A percentile compares a stretch with the other conserved stretches of the same genome.
Conservation (phyloP, 306 rosid genomes). For the Biancaea sappan region DNA sequence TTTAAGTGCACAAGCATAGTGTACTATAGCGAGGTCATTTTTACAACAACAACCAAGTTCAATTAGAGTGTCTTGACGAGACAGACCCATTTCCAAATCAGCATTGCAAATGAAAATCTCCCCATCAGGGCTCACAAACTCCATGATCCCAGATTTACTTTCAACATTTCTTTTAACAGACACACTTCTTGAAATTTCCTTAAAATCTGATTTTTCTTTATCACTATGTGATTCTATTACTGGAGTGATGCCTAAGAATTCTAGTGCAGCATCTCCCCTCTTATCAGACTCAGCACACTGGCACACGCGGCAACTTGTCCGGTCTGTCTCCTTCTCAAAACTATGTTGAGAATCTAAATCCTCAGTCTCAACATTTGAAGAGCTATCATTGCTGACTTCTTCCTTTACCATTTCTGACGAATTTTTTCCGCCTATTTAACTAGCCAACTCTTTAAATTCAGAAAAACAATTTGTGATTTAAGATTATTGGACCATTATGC, state of each 20-base stretch:
- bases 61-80: constrained; percentile 61
- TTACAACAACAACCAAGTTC: constrained; percentile 98
- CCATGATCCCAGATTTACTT: constrained; percentile 52
- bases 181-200: constrained; percentile 31
- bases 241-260: constrained; percentile 66
- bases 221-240: constrained; percentile 39
- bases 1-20: constrained; percentile 93
- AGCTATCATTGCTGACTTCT: constrained; percentile 40
- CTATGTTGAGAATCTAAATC: constrained; percentile 59
- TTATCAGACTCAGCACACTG: constrained; percentile 90
- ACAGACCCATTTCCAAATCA: constrained; percentile 80
- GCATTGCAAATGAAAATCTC: constrained; percentile 76
- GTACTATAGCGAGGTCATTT: constrained; percentile 90
- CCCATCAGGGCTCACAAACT: constrained; percentile 90
- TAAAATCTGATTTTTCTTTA: constrained; percentile 38
- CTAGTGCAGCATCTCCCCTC: constrained; percentile 78
- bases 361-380: constrained; percentile 44
- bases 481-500: constrained; percentile 41
- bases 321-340: constrained; percentile 58
- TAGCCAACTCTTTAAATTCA: constrained; percentile 29
- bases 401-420: constrained; percentile 37
- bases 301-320: constrained; percentile 87
- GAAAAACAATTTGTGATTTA: constrained; percentile 16
- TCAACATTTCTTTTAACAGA: constrained; percentile 44
- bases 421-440: constrained; percentile 54